Conservation (phyloP, 768 basidiomycete species). For the Amanita pseudoporphyria region DNA sequence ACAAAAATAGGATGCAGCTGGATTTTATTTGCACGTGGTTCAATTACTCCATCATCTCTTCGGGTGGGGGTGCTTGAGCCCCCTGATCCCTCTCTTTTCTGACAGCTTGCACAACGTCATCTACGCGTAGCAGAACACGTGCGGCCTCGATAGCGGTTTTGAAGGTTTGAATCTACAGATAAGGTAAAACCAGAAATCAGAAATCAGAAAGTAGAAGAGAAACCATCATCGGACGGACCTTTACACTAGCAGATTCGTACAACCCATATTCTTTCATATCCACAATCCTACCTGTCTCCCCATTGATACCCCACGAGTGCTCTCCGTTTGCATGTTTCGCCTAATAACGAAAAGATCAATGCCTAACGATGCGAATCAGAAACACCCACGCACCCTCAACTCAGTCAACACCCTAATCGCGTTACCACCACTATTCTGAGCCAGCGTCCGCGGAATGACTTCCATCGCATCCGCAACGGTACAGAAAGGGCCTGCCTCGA, state of each 20-base stretch:
- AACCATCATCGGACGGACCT: slow-evolving; percentile 32
- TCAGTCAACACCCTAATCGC: slow-evolving; percentile 90
- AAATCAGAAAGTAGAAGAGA: neutral
- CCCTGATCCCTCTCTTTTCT: slow-evolving; percentile 61
- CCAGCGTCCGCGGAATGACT: slow-evolving; percentile 90
- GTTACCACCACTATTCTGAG: slow-evolving; percentile 94
- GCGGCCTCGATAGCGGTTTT: slow-evolving; percentile 98
- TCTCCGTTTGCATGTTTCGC: slow-evolving; percentile 94
- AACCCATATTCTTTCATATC: slow-evolving; percentile 95
- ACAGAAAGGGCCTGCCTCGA: slow-evolving; percentile 85
- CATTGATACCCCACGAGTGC: slow-evolving; percentile 89
- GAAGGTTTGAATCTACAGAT: slow-evolving; percentile 75
- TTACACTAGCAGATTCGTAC: slow-evolving; percentile 94
- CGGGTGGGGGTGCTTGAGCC: neutral
- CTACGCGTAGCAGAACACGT: slow-evolving; percentile 84
- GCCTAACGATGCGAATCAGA: slow-evolving; percentile 4
- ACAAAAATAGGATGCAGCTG: too few relatives aligned
- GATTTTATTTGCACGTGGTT: neutral
- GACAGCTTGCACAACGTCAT: slow-evolving; percentile 89
- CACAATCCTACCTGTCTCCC: slow-evolving; percentile 90
- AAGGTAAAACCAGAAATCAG: neutral
- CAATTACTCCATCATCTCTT: slow-evolving; percentile 11
- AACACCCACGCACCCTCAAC: slow-evolving; percentile 57
- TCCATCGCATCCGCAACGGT: slow-evolving; percentile 97
- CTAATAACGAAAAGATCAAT: slow-evolving; percentile 36